phyloP scores from a whole-genome alignment of 176 grass and related monocot genomes.

The Echinochloa phyllopogon region DNA sequence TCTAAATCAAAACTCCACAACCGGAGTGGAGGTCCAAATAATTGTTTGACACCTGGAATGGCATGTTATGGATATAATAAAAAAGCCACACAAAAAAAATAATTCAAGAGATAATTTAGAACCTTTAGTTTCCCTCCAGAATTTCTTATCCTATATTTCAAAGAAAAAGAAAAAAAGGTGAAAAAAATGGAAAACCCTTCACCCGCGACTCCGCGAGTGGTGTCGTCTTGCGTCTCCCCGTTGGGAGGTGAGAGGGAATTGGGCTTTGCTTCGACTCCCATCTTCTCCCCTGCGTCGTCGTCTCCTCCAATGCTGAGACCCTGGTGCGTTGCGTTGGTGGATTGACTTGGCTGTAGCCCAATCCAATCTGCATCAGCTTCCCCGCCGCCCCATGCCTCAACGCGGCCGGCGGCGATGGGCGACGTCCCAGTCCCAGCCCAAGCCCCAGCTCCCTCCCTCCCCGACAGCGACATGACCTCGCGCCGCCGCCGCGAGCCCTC shows the following conservation, averaged over 20 bases:
- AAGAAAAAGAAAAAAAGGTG: not conserved
- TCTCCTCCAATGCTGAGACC: conserved; percentile 15
- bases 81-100: not conserved
- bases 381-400: conserved; percentile 35
- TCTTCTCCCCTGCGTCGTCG: not conserved
- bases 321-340: not conserved
- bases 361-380: conserved; percentile 3
- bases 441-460: not conserved
- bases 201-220: not conserved
- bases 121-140: conserved; percentile 28
- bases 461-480: conserved; percentile 6
- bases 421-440: conserved; percentile 14
- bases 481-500: conserved; percentile 38
- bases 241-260: not conserved
- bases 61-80: not conserved
- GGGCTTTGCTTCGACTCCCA: conserved; percentile 28
- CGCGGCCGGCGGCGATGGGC: conserved; percentile 39
- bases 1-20: not conserved
- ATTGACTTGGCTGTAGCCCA: not conserved
- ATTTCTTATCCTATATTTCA: not conserved
- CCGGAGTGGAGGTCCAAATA: not conserved
- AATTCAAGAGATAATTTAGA: not conserved
- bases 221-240: not conserved
- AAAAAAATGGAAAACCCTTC: conserved; percentile 4
- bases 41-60: not conserved